Base-by-base conservation (phyloP, 371 early-diverging fungal genomes). In the Dichotomocladium elegans region DNA sequence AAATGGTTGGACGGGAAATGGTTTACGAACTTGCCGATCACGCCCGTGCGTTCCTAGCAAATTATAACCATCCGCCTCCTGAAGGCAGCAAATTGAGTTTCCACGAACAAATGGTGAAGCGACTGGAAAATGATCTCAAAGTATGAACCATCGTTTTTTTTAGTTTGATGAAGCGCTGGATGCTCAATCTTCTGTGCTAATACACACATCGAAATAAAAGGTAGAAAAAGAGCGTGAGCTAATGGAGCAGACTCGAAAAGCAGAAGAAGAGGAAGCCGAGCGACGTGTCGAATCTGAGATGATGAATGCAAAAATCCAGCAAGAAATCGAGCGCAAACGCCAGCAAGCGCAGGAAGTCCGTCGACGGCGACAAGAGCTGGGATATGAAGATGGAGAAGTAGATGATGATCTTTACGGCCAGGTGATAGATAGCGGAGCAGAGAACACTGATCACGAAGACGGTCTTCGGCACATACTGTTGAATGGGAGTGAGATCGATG, bases 1-100 rank as follows among this genome's bases (percentile, higher is more conserved):
- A 61, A n/a, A 58, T 81, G 14, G 44, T 77, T 0, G 88, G 87
- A 5, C 73, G 76, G 35, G 91, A 91, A 66, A 88, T 91, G 89
- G 74, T 88, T 54, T 91, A 83, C 41, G 89, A 87, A 50, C 55
- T 91, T 4, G 82, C 85, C 0, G 77, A 79, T 15, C 72, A 70
- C 26, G 65, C 83, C 22, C 80, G 84, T 37, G 86, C 87, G 2
- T 88, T 72, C 45, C 70, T 91, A 28, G 79, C 86, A 8, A 69
- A 71, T 21, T 77, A 89, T 58, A 86, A 90, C 56, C 64, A 67
- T 4, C 64, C 72, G 9, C 78, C 80, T 12, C 62, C 73, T 2
- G 81, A 62, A 54, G 79, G 64, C 35, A 82, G 66, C 45, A 82
- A 72, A 58, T 52, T 72, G 24, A 85, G 73, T 60, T 74, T 74